Evolutionary conservation across 1,284 basidiomycete species (phyloP), one percentile per base, ranked within the genome.

Genomic region (Ustilago esculenta): DNA sequence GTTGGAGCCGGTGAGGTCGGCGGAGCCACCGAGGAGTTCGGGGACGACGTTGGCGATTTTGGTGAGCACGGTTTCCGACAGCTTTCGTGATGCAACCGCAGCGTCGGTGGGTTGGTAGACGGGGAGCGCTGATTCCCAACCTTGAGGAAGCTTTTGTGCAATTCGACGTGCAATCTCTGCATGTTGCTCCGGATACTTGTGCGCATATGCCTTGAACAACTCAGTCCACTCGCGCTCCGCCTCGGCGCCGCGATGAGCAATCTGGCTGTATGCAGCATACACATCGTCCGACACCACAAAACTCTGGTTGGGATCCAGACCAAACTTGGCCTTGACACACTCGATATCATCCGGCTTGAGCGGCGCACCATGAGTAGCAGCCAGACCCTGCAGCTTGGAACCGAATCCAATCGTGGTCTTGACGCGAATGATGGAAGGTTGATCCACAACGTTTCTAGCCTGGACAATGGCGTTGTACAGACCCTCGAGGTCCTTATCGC

Each of bases 351-450:
- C 94, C 30, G 90, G 86, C 87, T 96, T 96, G 78, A 97, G 87
- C 60, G 94, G 91, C 90, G 81, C 69, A 76, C 94, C 94, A 84
- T 97, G 94, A 68, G 96, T 92, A 75, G 91, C 91, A 79, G 95
- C 92, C 17, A 91, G 92, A 73, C 94, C 94, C 84, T 93, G 90
- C 81, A 88, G 87, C 85, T 91, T 90, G 42, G 94, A 96, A 64
- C 94, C 94, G 82, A 87, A 97, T 51, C 94, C 94, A 73, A 97
- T 97, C 63, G 90, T 95, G 64, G 94, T 97, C 82, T 86, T 88
- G 58, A 95, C 84, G 72, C 88, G 87, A 83, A 96, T 91, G 76
- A 97, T 85, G 33, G 92, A 92, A 41, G 94, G 94, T 85, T 93
- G 92, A 84, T 81, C 86, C 82, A 87, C 90, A 82, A 89, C 88